A percentile compares a stretch with the other conserved stretches of the same genome.
phyloP scores from a whole-genome alignment of 2,329 filamentous ascomycete genomes.

The Cladorrhinum sp. region DNA sequence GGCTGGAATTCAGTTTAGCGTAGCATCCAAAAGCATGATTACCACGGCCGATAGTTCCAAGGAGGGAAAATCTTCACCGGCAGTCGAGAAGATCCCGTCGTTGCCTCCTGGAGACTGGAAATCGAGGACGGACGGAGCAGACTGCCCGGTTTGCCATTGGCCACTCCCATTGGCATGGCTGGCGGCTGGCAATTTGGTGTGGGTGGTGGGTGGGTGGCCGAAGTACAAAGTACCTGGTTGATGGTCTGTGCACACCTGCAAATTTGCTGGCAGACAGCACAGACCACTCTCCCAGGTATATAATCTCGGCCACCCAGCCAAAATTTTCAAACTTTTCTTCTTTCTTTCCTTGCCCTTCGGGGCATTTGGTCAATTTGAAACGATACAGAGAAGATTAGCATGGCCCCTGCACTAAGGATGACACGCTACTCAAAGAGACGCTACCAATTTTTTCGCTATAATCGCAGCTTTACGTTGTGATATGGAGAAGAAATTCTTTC shows the following conservation, averaged over 20 bases:
- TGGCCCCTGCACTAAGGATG: conserved; percentile 90
- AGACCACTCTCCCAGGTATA: background rate
- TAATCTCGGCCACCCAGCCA: background rate
- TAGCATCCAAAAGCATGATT: background rate
- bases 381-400: conserved; percentile 73
- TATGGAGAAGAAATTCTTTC: background rate
- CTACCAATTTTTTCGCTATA: conserved; percentile 51
- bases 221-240: background rate
- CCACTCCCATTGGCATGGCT: background rate
- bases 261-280: background rate
- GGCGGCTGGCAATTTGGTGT: background rate
- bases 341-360: conserved; percentile 28
- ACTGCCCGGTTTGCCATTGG: background rate
- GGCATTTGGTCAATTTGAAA: conserved; percentile 34
- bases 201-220: no score
- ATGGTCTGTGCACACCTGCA: background rate
- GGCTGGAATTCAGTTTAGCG: background rate
- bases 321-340: conserved; percentile 14
- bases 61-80: background rate
- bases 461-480: background rate
- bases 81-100: background rate
- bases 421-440: conserved; percentile 72
- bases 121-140: background rate
- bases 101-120: background rate
- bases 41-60: background rate